Evolutionary conservation across 192 early-diverging fungal species (phyloP), one percentile per base, ranked within the genome.

Genomic region (Martensiomyces pterosporus): DNA sequence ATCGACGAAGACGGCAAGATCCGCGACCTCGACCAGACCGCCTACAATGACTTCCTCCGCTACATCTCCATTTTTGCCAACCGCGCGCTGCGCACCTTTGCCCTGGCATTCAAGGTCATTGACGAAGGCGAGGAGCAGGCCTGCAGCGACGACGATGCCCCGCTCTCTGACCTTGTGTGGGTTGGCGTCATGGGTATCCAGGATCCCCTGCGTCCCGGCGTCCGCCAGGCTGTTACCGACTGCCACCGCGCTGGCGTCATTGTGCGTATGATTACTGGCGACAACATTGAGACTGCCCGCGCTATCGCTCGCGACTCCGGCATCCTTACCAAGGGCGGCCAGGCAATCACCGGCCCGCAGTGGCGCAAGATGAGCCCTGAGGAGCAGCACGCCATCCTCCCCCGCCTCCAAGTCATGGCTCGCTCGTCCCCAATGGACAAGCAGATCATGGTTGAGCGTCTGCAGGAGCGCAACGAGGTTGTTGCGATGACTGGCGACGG

Each of bases 251-350:
- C 91, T 32, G 91, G 93, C 52, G 88, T 96, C 19, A 76, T 81
- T 48, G 89, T 96, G 19, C 82, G 91, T 26, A 96, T 96, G 91
- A 91, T 93, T 49, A 88, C 82, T 12, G 82, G 84, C 46, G 82
- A 96, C 77, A 80, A 92, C 76, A 62, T 91, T 24, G 82, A 82
- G 36, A 96, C 95, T 15, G 95, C 95, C 4, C 78, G 79, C 17
- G 89, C 92, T 8, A 98, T 98, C 72, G 95, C 91, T 39, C 77
- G 65, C 42, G 80, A 87, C 22, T 87, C 90, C 37, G 91, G 91
- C 43, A 96, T 98, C 41, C 67, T 88, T 52, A 84, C 82, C 36
- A 73, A 77, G 49, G 77, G 82, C 53, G 79, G 89, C 49, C 50
- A 89, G 39, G 88, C 86, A 3, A 78, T 92, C 68, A 83, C 84